Percentiles rank a stretch among this genome's conserved stretches.
Evolutionary conservation across 2,329 filamentous ascomycete genomes (phyloP).

Genomic region (Helicocarpus griseus): DNA sequence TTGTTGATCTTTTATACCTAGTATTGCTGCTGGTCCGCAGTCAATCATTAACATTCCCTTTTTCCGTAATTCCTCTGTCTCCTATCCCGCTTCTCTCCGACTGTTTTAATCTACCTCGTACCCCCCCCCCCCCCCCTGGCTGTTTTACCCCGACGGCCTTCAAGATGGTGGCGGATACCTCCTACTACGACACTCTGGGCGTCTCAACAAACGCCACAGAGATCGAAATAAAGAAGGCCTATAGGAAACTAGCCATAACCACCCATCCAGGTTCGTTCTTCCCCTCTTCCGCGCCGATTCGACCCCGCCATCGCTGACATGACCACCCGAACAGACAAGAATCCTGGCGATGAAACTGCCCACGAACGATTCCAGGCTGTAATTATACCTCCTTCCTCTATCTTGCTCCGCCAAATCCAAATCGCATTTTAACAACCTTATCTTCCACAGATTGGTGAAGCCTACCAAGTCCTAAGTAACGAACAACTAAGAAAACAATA

Average conservation of each 20-base stretch:
- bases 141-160: background rate
- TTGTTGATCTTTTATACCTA: too few relatives aligned
- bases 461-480: slow-evolving; percentile 73
- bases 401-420: background rate
- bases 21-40: too few relatives aligned
- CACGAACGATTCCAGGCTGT: slow-evolving; percentile 91
- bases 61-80: background rate
- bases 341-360: slow-evolving; percentile 88
- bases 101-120: too few relatives aligned
- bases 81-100: background rate
- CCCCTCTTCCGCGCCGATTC: background rate
- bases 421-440: background rate
- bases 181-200: slow-evolving; percentile 79
- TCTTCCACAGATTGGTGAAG: slow-evolving; percentile 51
- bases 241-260: slow-evolving; percentile 86
- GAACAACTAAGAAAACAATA: slow-evolving; percentile 80
- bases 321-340: slow-evolving; percentile 61
- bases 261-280: slow-evolving; percentile 65
- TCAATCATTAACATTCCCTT: background rate
- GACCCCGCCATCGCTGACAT: slow-evolving; percentile 10
- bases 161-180: slow-evolving; percentile 74
- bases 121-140: background rate
- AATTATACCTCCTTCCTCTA: slow-evolving; percentile 16
- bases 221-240: slow-evolving; percentile 94
- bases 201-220: slow-evolving; percentile 77